These are phyloP conservation scores for Fusarium coffeatum DNA, from an alignment of 2,329 filamentous ascomycete species.

Conservation along the genomic window DNA sequence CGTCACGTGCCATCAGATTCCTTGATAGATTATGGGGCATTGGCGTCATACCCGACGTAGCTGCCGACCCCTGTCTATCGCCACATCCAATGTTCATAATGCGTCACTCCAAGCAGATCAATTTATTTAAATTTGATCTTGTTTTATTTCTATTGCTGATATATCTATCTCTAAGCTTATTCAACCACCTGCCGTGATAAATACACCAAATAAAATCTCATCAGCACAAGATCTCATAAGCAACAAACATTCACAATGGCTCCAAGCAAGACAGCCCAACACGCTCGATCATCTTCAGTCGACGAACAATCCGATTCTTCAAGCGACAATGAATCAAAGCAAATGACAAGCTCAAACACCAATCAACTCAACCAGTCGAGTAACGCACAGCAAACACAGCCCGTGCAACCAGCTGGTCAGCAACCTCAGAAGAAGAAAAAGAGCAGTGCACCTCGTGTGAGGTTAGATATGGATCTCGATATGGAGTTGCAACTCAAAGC, in stretches of 20 bases:
- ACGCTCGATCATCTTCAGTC: neutral
- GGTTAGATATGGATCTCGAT: conserved; percentile 28
- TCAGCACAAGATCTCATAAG: neutral
- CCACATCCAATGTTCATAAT: neutral
- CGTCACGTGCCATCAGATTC: neutral
- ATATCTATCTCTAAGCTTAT: accelerated
- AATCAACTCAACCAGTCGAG: neutral
- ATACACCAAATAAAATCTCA: neutral
- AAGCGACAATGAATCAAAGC: neutral
- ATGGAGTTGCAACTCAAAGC: conserved; percentile 27
- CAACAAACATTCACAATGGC: neutral
- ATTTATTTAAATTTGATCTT: neutral
- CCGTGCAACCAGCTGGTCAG: neutral
- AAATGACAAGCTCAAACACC: neutral
- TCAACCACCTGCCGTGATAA: accelerated
- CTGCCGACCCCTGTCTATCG: neutral
- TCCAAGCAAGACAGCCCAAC: neutral
- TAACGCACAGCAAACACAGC: neutral
- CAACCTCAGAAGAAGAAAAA: conserved; percentile 11
- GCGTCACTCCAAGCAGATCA: neutral
- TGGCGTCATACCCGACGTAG: conserved; percentile 9
- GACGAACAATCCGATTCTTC: neutral
- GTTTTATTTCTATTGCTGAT: accelerated
- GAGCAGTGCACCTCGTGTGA: conserved; percentile 24
- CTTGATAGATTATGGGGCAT: conserved; percentile 6